Base-by-base conservation (phyloP, 352 stramenopile species). In the Paralagenidium karlingii region DNA sequence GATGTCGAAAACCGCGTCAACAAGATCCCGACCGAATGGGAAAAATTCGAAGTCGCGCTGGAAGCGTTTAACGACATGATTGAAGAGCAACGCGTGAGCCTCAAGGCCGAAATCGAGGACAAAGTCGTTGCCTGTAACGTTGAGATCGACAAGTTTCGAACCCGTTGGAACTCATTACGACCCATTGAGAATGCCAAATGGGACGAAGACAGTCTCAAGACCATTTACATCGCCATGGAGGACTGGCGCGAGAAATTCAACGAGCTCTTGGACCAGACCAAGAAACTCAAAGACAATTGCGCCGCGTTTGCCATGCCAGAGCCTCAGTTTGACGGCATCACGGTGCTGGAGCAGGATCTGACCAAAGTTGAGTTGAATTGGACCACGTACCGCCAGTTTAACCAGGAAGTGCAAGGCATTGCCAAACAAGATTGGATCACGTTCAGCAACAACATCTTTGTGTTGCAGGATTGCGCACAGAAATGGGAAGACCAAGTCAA, bases 31-130 rank as follows among this genome's bases (percentile, higher is more conserved):
- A 86, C 69, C 1, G 58, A 69, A 0, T 97, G 90, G 89, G 83
- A 96, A 30, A 93, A 95, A 42, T 96, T 97, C 53, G 89, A 97
- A 26, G 80, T 96, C 34, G 77, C 82, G 13, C 63, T 96, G 0
- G 90, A 96, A 43, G 91, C 88, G 22, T 97, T 97, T 48, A 93
- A 96, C 40, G 86, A 96, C 37, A 95, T 98, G 78, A 90, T 97
- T 33, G 81, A 96, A 26, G 84, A 97, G 37, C 84, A 97, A 36
- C 84, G 93, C 1, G 81, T 95, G 43, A 86, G 64, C 32, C 56
- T 96, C 2, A 96, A 96, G 43, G 69, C 61, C 18, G 73, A 93
- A 37, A 67, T 97, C 19, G 80, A 96, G 40, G 51, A 69, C 5
- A 68, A 96, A 20, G 76, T 95, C 15, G 68, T 94, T 2, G 75